A percentile compares a stretch with the other conserved stretches of the same genome.
Evolutionary conservation across 1,284 basidiomycete species (phyloP).

Genomic region (Microbotryum violaceum): DNA sequence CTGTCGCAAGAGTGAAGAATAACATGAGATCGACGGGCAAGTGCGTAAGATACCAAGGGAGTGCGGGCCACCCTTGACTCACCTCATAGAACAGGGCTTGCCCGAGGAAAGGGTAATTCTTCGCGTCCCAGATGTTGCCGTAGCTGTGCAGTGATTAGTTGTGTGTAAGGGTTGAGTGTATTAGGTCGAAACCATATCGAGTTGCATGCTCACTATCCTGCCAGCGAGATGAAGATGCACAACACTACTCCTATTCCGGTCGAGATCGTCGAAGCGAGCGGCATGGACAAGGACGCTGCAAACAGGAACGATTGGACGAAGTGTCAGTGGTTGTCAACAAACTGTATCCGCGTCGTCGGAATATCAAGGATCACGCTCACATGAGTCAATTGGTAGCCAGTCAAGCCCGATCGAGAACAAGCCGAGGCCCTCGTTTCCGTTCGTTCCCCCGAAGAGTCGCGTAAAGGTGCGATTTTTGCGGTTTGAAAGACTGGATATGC

Average conservation of each 20-base stretch:
- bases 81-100: constrained; percentile 51
- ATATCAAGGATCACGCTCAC: background rate
- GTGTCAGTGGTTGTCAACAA: no score
- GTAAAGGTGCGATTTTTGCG: constrained; percentile 51
- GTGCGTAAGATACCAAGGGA: no score
- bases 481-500: constrained; percentile 41
- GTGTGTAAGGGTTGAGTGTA: background rate
- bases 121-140: constrained; percentile 52
- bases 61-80: background rate
- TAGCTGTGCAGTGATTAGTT: background rate
- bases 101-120: constrained; percentile 55
- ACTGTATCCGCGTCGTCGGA: background rate
- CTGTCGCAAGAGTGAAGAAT: no score
- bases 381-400: constrained; percentile 40
- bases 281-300: background rate
- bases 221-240: constrained; percentile 48
- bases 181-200: background rate
- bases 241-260: background rate
- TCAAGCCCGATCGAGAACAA: constrained; percentile 46
- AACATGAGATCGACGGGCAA: no score
- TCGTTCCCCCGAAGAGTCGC: constrained; percentile 55
- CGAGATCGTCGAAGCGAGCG: constrained; percentile 2
- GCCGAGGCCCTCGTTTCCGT: constrained; percentile 57
- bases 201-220: constrained; percentile 46
- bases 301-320: constrained; percentile 35